Evolutionary conservation across 306 rosid species (phyloP), one percentile per base, ranked within the genome.

Genomic region (Psophocarpus tetragonolobus): DNA sequence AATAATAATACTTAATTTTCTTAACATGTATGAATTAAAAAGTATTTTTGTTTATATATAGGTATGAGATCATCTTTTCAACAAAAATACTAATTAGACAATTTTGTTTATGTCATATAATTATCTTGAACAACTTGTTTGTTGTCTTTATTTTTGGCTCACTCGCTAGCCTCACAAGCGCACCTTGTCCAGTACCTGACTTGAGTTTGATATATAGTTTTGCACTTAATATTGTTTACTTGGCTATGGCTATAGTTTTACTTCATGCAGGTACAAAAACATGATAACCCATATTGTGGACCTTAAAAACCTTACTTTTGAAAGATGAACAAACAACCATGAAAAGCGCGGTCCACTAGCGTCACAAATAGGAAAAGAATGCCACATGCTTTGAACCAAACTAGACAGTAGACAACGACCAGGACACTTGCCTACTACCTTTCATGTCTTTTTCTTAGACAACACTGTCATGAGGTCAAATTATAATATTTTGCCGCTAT

Each of bases 391-490:
- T 73, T 53, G 75, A 57, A 72, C 30, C 63, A 53, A 66, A 39
- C 30, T 48, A 65, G 62, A 24, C 62, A 26, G 6, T 47, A 64
- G 65, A 36, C 6, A 1, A 8, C 74, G 80, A 81, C 65, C 23
- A 4, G 29, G 76, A 81, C 84, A 56, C 47, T 74, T 74, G 67
- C 72, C 84, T 81, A 74, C 84, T 74, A 75, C 81, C 45, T 35
- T 14, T 3, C 45, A 26, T 67, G 62, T 33, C 23, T 62, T 73
- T 74, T 73, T 42, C 50, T 30, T 27, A 15, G 10, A 27, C 35
- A 66, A 13, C 53, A 32, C 53, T 73, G 24, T 53, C 75, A 65
- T 14, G 48, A 33, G 78, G 54, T 68, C 51, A 73, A 64, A 38
- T 53, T 56, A 29, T 57, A 26, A 17, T 26, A 32, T 29, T 64